phyloP scores from a whole-genome alignment of 1,139 yeast genomes.

The Magnusiomyces clavatus region DNA sequence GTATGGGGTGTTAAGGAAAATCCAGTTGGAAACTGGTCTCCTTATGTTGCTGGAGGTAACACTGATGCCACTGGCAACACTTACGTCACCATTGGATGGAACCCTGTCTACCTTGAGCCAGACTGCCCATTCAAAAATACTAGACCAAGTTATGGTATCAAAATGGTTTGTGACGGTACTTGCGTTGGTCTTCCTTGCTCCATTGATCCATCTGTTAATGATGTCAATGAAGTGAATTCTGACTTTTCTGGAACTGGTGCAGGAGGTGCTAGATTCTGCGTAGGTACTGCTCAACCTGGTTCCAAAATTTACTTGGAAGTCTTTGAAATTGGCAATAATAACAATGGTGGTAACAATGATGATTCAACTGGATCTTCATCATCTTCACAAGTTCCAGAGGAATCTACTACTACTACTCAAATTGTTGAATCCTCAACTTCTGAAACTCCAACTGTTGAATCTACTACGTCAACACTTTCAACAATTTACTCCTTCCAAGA shows the following conservation, averaged over 20 bases:
- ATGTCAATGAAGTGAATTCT: slow-evolving; percentile 46
- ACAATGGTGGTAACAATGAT: neutral
- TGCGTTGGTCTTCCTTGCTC: slow-evolving; percentile 75
- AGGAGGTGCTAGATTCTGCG: slow-evolving; percentile 72
- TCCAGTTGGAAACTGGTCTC: slow-evolving; percentile 84
- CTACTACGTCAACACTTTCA: neutral
- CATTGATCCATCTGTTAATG: slow-evolving; percentile 61
- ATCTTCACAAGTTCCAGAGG: neutral
- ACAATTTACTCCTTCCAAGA: too few species aligned
- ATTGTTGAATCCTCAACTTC: neutral
- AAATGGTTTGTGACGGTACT: slow-evolving; percentile 59
- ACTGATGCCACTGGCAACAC: slow-evolving; percentile 62
- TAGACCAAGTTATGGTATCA: slow-evolving; percentile 62
- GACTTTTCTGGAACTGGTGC: slow-evolving; percentile 38
- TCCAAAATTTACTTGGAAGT: slow-evolving; percentile 68
- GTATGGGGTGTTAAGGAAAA: slow-evolving; percentile 68
- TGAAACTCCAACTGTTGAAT: neutral
- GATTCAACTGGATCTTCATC: neutral
- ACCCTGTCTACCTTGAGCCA: slow-evolving; percentile 69
- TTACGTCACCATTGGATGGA: slow-evolving; percentile 81
- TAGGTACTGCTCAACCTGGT: slow-evolving; percentile 63
- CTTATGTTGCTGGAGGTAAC: slow-evolving; percentile 88
- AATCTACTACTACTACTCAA: neutral
- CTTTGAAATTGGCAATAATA: slow-evolving; percentile 35
- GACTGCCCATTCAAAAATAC: slow-evolving; percentile 44